Conservation (phyloP, 2,329 filamentous ascomycete genomes). For the Penicillium sp. region DNA sequence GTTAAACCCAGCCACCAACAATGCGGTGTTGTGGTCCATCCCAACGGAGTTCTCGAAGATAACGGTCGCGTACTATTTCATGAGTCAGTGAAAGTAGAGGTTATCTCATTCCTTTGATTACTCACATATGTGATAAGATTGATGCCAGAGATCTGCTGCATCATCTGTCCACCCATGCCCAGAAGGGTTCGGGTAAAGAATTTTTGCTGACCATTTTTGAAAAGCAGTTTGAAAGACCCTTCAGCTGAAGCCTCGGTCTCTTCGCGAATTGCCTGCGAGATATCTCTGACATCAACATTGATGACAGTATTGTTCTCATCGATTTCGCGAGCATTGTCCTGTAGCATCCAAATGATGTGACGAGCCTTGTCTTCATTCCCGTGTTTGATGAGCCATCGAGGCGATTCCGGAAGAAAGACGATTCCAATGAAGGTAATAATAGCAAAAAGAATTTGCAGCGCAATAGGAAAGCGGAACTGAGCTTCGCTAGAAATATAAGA, state of each 20-base stretch:
- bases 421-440: conserved; percentile 30
- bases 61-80: conserved; percentile 40
- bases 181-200: conserved; percentile 32
- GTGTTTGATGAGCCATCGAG: conserved; percentile 46
- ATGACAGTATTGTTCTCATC: conserved; percentile 31
- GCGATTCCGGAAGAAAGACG: conserved; percentile 50
- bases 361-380: conserved; percentile 41
- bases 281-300: conserved; percentile 26
- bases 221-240: conserved; percentile 29
- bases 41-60: conserved; percentile 53
- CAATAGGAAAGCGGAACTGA: conserved; percentile 40
- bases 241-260: conserved; percentile 26
- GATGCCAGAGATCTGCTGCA: conserved; percentile 38
- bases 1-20: conserved; percentile 45
- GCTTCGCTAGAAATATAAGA: conserved; percentile 30
- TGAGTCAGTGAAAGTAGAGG: conserved; percentile 2
- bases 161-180: conserved; percentile 36
- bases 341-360: conserved; percentile 39
- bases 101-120: not conserved
- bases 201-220: conserved; percentile 29
- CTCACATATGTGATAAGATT: conserved; percentile 36
- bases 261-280: conserved; percentile 27
- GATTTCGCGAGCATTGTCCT: conserved; percentile 31
- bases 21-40: conserved; percentile 43
- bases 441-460: conserved; percentile 38